Base-by-base conservation (phyloP, 768 basidiomycete species). In the Boletus sp. region DNA sequence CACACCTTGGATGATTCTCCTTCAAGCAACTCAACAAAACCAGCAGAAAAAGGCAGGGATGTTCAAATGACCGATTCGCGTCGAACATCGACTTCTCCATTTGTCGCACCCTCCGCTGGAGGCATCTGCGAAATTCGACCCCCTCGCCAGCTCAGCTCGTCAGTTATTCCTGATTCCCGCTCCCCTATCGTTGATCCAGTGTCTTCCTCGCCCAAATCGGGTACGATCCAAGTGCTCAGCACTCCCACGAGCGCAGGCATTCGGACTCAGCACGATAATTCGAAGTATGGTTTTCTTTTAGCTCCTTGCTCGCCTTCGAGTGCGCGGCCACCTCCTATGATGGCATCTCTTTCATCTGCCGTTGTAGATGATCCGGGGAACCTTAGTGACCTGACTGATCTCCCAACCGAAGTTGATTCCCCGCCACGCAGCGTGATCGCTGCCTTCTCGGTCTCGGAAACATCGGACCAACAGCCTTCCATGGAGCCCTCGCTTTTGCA, bases 351-450 rank as follows among this genome's bases (percentile, higher is more conserved):
- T 53, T 39, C 44, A 15, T 53, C 15, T 30, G 14, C 32, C n/a
- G 10, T 9, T 27, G 14, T 17, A n/a, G 61, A 66, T 23, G 56
- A 64, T 46, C 15, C 46, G 2, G 58, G 44, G 27, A 48, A 54
- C 38, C 47, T 66, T 15, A 72, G 69, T 33, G 67, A 66, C 21
- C 53, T 72, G 52, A 70, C 71, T 7, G 70, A 71, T 19, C 63
- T 71, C 27, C 52, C 62, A 50, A 60, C 64, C 19, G 69, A 70
- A 19, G 9, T 47, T 27, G 55, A 49, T 40, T 64, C 59, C 23
- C 46, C 68, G 17, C 46, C 60, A 25, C 45, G 19, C 11, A 45
- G 50, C 39, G 39, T 53, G 29, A 42, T 41, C 15, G 15, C 17
- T n/a, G 21, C 23, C 35, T n/a, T 46, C 11, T 37, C 49, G 5